Base-by-base conservation (phyloP, 768 basidiomycete species). In the Harrya chromipes region DNA sequence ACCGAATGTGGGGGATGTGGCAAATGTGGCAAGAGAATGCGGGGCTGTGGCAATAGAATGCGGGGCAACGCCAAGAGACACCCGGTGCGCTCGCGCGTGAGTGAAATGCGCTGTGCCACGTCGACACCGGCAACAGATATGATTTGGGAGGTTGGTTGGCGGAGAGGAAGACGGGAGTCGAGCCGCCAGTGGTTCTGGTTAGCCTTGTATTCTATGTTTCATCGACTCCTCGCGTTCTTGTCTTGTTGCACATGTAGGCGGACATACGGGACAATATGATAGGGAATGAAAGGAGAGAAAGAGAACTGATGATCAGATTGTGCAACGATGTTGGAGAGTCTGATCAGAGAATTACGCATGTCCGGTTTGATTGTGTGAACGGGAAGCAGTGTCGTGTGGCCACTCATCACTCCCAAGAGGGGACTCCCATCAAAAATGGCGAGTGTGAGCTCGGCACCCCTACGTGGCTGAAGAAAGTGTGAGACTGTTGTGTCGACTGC, bases 371-470 rank as follows among this genome's bases (percentile, higher is more conserved):
- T 38, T 36, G 43, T 16, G 33, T 33, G 43, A 46, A 44, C 23
- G 31, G 47, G 38, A 20, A 42, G 33, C n/a, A 29, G 44, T n/a
- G 40, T 31, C 14, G 26, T 29, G 46, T 33, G 36, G 31, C 19
- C 14, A 3, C 2, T 33, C 23, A 53, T 51, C 50, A 51, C 31
- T 65, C 59, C 64, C 64, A 65, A 41, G 64, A 46, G 29, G 65
- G 50, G 17, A 67, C 60, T 14, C 59, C 55, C 29, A 63, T 47
- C 37, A 72, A 39, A 54, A 75, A 74, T 10, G 74, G 73, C 20
- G 75, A 74, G 49, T 70, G 74, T 33, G 68, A 57, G n/a, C 60
- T 49, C 4, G 74, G 69, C 42, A 54, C 59, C 6, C 74, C 74
- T 13, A 67, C 62, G 36, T 75, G 73, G 21, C 61, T 56, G 52